Base-by-base conservation (phyloP, 352 stramenopile species). In the Peronospora destructor region DNA sequence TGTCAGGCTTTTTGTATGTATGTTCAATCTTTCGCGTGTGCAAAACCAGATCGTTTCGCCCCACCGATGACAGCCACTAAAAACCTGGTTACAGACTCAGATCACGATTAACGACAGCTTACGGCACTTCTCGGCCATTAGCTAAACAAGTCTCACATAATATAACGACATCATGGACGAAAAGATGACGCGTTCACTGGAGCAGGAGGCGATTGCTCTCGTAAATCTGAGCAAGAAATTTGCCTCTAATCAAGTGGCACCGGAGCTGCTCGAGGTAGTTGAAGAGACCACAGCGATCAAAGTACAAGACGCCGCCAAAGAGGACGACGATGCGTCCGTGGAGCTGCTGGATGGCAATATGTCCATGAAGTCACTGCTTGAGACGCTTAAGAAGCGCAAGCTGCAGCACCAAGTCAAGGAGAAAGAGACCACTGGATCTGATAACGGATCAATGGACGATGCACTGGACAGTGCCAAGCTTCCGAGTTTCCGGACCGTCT, bases 141-240 rank as follows among this genome's bases (percentile, higher is more conserved):
- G 58, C 45, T 45, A 28, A 56, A 11, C 33, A 37, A 47, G 45
- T 57, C 38, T 33, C 45, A 30, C 45, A 16, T 32, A 55, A 21
- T 42, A 39, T 34, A 17, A 12, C 23, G 26, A 2, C 23, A 84
- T 82, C 62, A 45, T 82, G 59, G 75, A 86, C 52, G 68, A 82
- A 30, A 67, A 82, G 4, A 52, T 67, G n/a, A 23, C 56, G 13
- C 71, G 61, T 10, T 55, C 75, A 14, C 51, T 86, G 11, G 75
- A 86, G 34, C 61, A 84, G 42, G 75, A 86, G 21, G 75, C 75
- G 54, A 86, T 86, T 40, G 75, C 75, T 33, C 75, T 86, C 34
- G 75, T 86, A 39, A 86, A 68, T 35, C 60, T 86, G 43, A 84
- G 72, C 11, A 58, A 33, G 38, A 17, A 44, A 16, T 44, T 33